Base-by-base conservation (phyloP, 352 stramenopile species). In the Phytophthora pluvialis region DNA sequence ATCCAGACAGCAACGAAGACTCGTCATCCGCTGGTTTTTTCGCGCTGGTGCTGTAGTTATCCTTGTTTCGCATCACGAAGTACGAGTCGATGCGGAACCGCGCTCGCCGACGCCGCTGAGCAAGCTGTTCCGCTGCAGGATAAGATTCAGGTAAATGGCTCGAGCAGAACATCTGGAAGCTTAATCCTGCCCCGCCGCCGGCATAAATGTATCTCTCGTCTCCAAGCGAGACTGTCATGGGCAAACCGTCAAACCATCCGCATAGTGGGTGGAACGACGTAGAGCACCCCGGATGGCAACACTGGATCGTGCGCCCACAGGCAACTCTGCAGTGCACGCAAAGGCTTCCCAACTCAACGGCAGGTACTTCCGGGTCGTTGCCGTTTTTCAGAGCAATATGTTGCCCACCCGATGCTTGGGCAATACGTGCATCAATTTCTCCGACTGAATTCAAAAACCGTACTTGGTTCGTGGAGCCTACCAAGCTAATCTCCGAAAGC, bases 261-360 rank as follows among this genome's bases (percentile, higher is more conserved):
- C 90, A 97, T 28, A 97, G 70, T 16, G 90, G 82, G 60, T 97
- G 90, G 26, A 92, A 96, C 6, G 88, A 90, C 25, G 71, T 74
- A 7, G 59, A 68, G 38, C 86, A 94, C 0, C 53, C 81, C 26
- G 60, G 29, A 31, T 89, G 69, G 46, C 76, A 81, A 57, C 87
- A 95, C 52, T 78, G 69, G 16, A 94, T 81, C 16, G 81, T 95
- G 10, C 87, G 75, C 2, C 86, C 87, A 59, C 85, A 95, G 0
- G 86, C 85, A 9, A 96, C 80, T 52, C 80, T 75, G 50, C 88
- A 96, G 58, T 90, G 80, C 26, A 80, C 63, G 39, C 88, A 95
- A 29, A 94, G 65, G 53, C 61, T 73, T 35, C 71, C 71, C 45
- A 75, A 21, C 35, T 76, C 47, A 11, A 83, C 45, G 6, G 59